Base-by-base conservation (phyloP, 768 basidiomycete genomes). In the Rhodotorula taiwanensis region DNA sequence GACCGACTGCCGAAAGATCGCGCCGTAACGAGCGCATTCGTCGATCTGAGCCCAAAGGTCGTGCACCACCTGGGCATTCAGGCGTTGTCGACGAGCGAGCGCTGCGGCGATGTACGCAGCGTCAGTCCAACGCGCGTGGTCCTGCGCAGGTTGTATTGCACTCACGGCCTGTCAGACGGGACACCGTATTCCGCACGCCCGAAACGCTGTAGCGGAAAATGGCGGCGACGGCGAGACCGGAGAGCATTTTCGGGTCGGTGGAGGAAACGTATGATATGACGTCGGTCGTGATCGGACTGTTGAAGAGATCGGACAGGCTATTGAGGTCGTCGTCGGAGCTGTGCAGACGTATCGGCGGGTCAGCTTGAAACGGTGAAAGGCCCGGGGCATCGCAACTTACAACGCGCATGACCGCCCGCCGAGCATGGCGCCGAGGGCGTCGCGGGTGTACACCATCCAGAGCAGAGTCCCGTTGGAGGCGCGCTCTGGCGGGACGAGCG, bases 301-400 rank as follows among this genome's bases (percentile, higher is more conserved):
- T 54, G 50, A 62, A 52, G 8, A 67, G 48, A 20, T 62, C 60
- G 57, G 60, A 62, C 18, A 67, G 42, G 23, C 39, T 30, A 7
- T 60, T 23, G 28, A 67, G 60, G 34, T 67, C 66, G 41, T 59
- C 66, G 16, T 62, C 57, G 14, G 66, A 39, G 7, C 64, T 65
- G 43, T 39, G 9, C 16, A 0, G 10, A 6, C 1, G 16, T n/a
- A 10, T 11, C 39, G 13, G 2, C 34, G 55, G 18, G 33, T 27
- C 36, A 0, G 20, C 3, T 21, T 18, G 25, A 8, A 14, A 28
- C 3, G 30, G 45, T 30, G 41, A 21, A 21, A n/a, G 42, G n/a
- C 8, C n/a, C 21, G 27, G 5, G 43, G 8, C 13, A 25, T 7
- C 9, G 33, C 4, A 30, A 48, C 66, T 33, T 14, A 67, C 66